Evolutionary conservation across 345 rosid species (phyloP), one percentile per base, ranked within the genome.

Genomic region (Salix purpurea): DNA sequence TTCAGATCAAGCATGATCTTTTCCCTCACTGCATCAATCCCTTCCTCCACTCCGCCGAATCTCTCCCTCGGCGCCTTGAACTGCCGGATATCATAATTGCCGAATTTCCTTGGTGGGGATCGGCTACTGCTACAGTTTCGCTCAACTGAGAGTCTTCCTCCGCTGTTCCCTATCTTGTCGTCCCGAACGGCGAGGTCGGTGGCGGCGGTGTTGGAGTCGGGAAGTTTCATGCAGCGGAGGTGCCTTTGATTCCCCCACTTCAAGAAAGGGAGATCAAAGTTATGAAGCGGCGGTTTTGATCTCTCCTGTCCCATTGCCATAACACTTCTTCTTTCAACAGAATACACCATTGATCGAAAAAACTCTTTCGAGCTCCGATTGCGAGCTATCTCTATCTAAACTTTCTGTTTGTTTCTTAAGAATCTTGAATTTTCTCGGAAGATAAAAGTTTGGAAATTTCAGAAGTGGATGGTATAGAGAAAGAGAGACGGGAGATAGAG

Each of bases 21-120:
- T 74, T 84, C 83, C 77, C 88, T 80, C 50, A 85, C 87, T 54
- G 81, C 90, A 8, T 81, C 83, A 82, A 92, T 89, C 82, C 94
- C 94, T 78, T 85, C 91, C 74, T 85, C 94, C 69, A 64, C 78
- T 21, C 50, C 73, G 69, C 68, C 70, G 69, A 11, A 48, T 70
- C 76, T 56, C 79, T 13, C 52, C 58, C 72, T 71, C 30, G 42
- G 46, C 19, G 18, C 44, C 78, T 80, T 69, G 48, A 61, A 64
- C 14, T n/a, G 54, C 7, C 37, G 77, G 52, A 46, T 18, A 26
- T 74, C 77, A 18, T 44, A 68, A 73, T 70, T 52, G 28, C 21
- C 81, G 67, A 83, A 77, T 72, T 78, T 85, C 16, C 71, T 8
- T 23, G 84, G 71, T 13, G 89, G 76, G 26, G 87, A 82, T 76